These are phyloP conservation scores for Grifola frondosa DNA, from an alignment of 1,284 basidiomycete species.

Conservation along the genomic window DNA sequence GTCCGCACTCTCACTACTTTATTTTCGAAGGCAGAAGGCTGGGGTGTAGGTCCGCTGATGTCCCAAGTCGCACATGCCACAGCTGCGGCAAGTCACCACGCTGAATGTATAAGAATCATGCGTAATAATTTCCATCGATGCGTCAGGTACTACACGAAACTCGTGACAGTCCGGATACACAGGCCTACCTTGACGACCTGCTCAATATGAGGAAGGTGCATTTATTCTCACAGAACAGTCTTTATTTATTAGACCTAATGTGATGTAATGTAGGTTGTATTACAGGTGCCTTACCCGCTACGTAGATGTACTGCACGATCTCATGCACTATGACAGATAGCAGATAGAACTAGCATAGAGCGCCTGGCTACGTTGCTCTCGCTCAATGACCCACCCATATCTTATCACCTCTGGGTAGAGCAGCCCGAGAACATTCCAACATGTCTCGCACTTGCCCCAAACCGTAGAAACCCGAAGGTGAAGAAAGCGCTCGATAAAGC, in stretches of 20 bases:
- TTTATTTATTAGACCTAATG: slow-evolving; percentile 9
- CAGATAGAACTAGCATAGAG: slow-evolving; percentile 34
- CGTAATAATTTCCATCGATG: neutral
- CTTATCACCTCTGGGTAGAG: slow-evolving; percentile 52
- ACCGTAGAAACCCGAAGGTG: slow-evolving; percentile 40
- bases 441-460: slow-evolving; percentile 53
- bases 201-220: slow-evolving; percentile 40
- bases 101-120: neutral
- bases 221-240: neutral
- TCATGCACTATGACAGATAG: slow-evolving; percentile 28
- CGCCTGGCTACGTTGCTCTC: slow-evolving; percentile 37
- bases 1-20: no score
- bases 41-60: slow-evolving; percentile 57
- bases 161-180: slow-evolving; percentile 38
- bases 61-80: slow-evolving; percentile 55
- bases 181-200: slow-evolving; percentile 40
- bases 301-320: neutral
- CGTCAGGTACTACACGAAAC: slow-evolving; percentile 42
- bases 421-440: slow-evolving; percentile 53
- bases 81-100: slow-evolving; percentile 36
- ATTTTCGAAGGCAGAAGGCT: slow-evolving; percentile 39
- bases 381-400: slow-evolving; percentile 29
- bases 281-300: slow-evolving; percentile 33
- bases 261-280: slow-evolving; percentile 32
- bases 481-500: slow-evolving; percentile 44